Percentiles rank a stretch among this genome's conserved stretches.
These are phyloP conservation scores for Serendipita sp. DNA, from an alignment of 768 basidiomycete genomes.

Conservation along the genomic window DNA sequence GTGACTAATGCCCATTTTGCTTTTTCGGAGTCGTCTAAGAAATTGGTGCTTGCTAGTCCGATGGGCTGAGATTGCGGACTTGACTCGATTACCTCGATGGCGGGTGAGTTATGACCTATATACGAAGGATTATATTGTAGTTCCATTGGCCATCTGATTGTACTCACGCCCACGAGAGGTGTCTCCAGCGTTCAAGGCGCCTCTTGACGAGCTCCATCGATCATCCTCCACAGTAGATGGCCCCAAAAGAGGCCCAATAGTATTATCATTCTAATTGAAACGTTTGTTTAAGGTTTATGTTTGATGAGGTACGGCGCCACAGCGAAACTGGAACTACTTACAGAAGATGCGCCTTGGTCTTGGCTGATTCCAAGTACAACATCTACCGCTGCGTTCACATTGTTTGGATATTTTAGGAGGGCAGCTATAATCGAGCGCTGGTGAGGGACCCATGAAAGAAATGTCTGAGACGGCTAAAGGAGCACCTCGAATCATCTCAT, in stretches of 20 bases:
- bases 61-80: background rate
- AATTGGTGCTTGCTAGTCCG: background rate
- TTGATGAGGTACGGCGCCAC: too few relatives aligned
- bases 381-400: background rate
- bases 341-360: too few relatives aligned
- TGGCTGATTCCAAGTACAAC: background rate
- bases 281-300: background rate
- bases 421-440: background rate
- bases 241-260: background rate
- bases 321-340: too few relatives aligned
- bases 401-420: background rate
- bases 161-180: background rate
- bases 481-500: background rate
- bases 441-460: too few relatives aligned
- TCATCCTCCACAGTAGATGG: background rate
- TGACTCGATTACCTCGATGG: background rate
- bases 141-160: background rate
- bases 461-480: background rate
- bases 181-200: background rate
- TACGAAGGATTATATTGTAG: background rate
- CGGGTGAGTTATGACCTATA: slow-evolving; percentile 1
- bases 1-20: background rate
- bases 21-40: background rate
- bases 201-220: background rate
- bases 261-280: background rate